These are phyloP conservation scores for Capsella rubella DNA, from an alignment of 441 rosid genomes.

Conservation along the genomic window DNA sequence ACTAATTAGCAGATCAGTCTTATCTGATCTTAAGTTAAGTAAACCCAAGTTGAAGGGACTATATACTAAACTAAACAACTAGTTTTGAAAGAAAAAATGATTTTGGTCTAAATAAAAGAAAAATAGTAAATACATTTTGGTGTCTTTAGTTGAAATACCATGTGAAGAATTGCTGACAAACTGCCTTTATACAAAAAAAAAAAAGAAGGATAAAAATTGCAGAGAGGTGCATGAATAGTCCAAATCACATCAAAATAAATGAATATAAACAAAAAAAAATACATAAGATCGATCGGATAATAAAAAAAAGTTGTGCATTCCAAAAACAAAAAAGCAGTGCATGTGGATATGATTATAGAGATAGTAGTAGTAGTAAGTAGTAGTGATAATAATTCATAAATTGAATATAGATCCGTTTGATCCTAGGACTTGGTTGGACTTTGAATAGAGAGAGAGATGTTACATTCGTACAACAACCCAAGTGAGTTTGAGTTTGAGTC, in stretches of 20 bases:
- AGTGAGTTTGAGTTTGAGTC: slow-evolving; percentile 2
- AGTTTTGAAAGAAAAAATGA: background rate
- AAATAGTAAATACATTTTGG: background rate
- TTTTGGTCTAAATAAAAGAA: background rate
- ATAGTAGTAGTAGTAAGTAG: too few relatives aligned
- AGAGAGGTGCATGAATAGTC: slow-evolving; percentile 46
- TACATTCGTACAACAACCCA: slow-evolving; percentile 35
- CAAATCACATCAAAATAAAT: slow-evolving; percentile 37
- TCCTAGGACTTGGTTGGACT: background rate
- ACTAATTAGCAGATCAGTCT: background rate
- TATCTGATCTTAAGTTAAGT: slow-evolving; percentile 4
- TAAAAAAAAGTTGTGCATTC: slow-evolving; percentile 29
- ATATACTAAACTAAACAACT: slow-evolving; percentile 7
- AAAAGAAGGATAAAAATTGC: background rate
- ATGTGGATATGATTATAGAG: slow-evolving; percentile 40
- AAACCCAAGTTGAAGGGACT: slow-evolving; percentile 32
- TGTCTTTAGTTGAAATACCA: slow-evolving; percentile 38
- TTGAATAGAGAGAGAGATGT: background rate
- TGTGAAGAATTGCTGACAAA: slow-evolving; percentile 48
- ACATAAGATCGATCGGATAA: slow-evolving; percentile 24
- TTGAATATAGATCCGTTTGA: background rate
- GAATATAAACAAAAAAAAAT: slow-evolving; percentile 13
- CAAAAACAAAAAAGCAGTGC: slow-evolving; percentile 28
- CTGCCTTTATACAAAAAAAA: slow-evolving; percentile 37
- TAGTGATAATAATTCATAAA: too few relatives aligned